Conservation (phyloP, 2,329 filamentous ascomycete species). For the Metarhizium rileyi region DNA sequence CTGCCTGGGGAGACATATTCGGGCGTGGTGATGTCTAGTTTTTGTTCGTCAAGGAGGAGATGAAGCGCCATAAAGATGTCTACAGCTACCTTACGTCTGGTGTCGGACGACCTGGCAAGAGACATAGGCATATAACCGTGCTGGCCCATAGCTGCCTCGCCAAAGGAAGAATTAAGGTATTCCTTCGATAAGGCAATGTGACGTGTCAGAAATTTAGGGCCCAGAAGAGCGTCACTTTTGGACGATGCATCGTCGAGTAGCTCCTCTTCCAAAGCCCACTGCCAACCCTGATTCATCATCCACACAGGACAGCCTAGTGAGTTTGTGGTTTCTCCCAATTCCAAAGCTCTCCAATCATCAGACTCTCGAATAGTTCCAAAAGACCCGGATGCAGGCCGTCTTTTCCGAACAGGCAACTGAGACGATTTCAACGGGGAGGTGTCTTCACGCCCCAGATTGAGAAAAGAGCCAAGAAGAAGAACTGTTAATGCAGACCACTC, state of each 20-base stretch:
- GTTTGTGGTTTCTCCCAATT: constrained; percentile 35
- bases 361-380: constrained; percentile 26
- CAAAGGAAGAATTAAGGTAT: constrained; percentile 53
- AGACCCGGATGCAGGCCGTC: constrained; percentile 24
- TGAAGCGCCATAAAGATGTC: constrained; percentile 70
- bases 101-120: constrained; percentile 39
- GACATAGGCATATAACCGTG: constrained; percentile 59
- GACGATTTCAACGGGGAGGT: constrained; percentile 14
- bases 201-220: constrained; percentile 33
- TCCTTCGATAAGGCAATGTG: constrained; percentile 52
- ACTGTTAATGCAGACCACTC: constrained; percentile 65
- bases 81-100: constrained; percentile 50
- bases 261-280: constrained; percentile 57
- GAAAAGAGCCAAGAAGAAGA: constrained; percentile 52
- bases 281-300: constrained; percentile 57
- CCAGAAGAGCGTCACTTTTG: constrained; percentile 15
- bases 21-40: constrained; percentile 54
- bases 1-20: constrained; percentile 34
- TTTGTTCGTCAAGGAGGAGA: constrained; percentile 80
- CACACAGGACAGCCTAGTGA: constrained; percentile 42
- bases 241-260: constrained; percentile 18
- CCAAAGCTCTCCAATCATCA: constrained; percentile 39
- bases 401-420: constrained; percentile 20
- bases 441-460: constrained; percentile 43
- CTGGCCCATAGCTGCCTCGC: constrained; percentile 40